Percentiles rank a stretch among this genome's conserved stretches.
These are phyloP conservation scores for Colletotrichum phormii DNA, from an alignment of 2,329 filamentous ascomycete species.

Conservation along the genomic window DNA sequence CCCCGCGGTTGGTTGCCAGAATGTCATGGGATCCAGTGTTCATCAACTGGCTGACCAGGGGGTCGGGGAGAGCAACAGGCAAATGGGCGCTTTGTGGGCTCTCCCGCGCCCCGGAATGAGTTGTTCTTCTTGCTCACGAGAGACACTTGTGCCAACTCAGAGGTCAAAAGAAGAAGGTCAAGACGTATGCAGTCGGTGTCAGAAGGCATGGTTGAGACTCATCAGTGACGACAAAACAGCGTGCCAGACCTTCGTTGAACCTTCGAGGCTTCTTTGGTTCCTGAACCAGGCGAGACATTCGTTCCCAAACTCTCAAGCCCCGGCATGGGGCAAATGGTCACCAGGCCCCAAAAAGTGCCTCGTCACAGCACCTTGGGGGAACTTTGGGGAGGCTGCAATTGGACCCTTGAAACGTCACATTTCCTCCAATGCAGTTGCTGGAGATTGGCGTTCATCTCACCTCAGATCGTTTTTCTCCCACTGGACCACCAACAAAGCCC, in stretches of 20 bases:
- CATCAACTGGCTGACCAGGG: conserved; percentile 11
- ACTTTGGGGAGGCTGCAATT: conserved; percentile 18
- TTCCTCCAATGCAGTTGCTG: conserved; percentile 6
- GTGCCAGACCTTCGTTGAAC: conserved; percentile 10
- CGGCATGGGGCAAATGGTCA: conserved; percentile 26
- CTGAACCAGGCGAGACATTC: conserved; percentile 27
- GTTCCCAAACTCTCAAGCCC: conserved; percentile 17
- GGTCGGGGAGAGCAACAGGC: not conserved
- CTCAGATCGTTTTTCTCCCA: too few species aligned
- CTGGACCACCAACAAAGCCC: not conserved
- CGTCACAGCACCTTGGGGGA: not conserved
- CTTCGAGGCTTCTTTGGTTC: conserved; percentile 19
- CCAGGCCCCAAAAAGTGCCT: conserved; percentile 10
- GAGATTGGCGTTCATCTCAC: not conserved
- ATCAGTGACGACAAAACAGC: not conserved
- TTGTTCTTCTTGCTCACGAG: conserved; percentile 26
- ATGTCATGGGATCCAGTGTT: conserved; percentile 26
- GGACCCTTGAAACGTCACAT: conserved; percentile 33
- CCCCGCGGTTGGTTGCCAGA: conserved; percentile 19
- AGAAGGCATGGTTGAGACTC: conserved; percentile 26
- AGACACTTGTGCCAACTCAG: conserved; percentile 32
- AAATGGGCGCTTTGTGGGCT: conserved; percentile 18
- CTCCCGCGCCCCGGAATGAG: not conserved
- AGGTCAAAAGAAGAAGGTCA: conserved; percentile 6
- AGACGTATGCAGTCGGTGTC: conserved; percentile 32